phyloP scores from a whole-genome alignment of 371 early-diverging fungal species.

The Amoeboaphelidium occidentale region DNA sequence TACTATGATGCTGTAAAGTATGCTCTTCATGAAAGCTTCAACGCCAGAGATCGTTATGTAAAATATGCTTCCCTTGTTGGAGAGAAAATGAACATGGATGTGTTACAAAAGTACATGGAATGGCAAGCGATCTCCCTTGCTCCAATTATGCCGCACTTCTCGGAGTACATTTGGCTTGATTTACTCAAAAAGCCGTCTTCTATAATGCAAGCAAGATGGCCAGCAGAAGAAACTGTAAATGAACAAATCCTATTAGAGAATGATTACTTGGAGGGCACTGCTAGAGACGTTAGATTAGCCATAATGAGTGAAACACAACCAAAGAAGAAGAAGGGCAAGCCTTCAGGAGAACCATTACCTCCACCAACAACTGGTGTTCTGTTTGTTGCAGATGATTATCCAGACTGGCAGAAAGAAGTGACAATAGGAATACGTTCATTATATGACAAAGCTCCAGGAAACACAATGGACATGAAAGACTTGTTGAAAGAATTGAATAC shows the following conservation, averaged over 20 bases:
- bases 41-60: conserved; percentile 74
- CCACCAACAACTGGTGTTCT: conserved; percentile 28
- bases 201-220: conserved; percentile 37
- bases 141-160: conserved; percentile 81
- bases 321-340: conserved; percentile 55
- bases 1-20: conserved; percentile 89
- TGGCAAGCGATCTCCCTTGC: conserved; percentile 53
- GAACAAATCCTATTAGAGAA: conserved; percentile 39
- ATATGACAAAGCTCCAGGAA: background rate
- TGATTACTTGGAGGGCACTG: conserved; percentile 49
- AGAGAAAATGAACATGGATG: conserved; percentile 45
- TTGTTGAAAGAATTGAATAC: conserved; percentile 19
- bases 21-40: conserved; percentile 77
- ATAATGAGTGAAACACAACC: conserved; percentile 22
- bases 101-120: conserved; percentile 52
- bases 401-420: conserved; percentile 74
- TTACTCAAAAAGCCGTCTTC: conserved; percentile 36
- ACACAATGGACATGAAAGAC: conserved; percentile 1
- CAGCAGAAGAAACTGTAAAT: conserved; percentile 21
- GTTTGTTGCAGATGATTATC: conserved; percentile 53
- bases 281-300: conserved; percentile 49
- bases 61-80: conserved; percentile 37
- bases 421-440: conserved; percentile 27
- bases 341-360: conserved; percentile 14
- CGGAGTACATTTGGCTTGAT: conserved; percentile 62